Percentiles rank a stretch among this genome's conserved stretches.
Conservation (phyloP, 345 rosid species). For the Trapa bicornis region DNA sequence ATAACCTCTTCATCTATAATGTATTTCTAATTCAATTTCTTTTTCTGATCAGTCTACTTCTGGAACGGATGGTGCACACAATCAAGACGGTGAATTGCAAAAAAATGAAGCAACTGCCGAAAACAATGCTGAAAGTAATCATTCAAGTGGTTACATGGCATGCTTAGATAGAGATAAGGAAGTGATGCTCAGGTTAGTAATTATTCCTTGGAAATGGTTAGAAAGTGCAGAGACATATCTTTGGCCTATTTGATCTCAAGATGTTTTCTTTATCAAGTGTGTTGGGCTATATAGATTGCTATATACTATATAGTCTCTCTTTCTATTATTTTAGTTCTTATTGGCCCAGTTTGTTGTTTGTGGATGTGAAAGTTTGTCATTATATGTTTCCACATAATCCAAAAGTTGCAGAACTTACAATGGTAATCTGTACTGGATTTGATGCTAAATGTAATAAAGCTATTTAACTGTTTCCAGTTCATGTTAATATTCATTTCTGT, state of each 20-base stretch:
- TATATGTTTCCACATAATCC: not conserved
- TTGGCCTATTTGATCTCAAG: not conserved
- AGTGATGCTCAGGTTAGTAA: slow-evolving; percentile 68
- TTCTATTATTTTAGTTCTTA: not conserved
- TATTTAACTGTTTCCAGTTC: not conserved
- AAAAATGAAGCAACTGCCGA: slow-evolving; percentile 63
- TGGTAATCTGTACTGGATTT: too few relatives aligned
- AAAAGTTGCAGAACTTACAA: too few relatives aligned
- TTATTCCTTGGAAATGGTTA: not conserved
- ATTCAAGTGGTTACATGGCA: slow-evolving; percentile 34
- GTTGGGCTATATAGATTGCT: not conserved
- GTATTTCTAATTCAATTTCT: slow-evolving; percentile 13
- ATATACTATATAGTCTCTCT: not conserved
- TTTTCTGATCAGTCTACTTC: slow-evolving; percentile 24
- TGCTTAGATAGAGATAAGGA: slow-evolving; percentile 28
- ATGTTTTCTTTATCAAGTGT: not conserved
- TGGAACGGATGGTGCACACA: slow-evolving; percentile 32
- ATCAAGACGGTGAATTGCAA: slow-evolving; percentile 60
- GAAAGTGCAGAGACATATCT: not conserved
- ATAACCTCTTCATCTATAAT: slow-evolving; percentile 1
- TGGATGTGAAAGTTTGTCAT: not conserved
- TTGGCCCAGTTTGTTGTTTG: not conserved
- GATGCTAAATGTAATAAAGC: too few relatives aligned
- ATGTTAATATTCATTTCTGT: not conserved
- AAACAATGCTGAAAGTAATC: slow-evolving; percentile 47